phyloP scores from a whole-genome alignment of 768 basidiomycete species.

The Lanmaoa pseudosensibilis region DNA sequence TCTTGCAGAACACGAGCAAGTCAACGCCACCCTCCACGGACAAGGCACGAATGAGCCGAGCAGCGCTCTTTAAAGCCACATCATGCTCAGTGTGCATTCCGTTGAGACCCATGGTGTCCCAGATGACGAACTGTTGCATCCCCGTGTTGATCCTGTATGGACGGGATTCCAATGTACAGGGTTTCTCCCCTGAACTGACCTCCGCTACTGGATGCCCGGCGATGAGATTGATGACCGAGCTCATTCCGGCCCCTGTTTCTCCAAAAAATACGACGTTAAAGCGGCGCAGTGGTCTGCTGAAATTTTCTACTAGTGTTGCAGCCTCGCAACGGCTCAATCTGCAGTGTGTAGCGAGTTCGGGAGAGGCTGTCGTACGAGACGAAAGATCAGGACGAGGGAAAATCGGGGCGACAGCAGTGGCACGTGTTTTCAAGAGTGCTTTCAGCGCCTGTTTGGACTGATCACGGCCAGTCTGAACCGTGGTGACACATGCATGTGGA shows the following conservation, averaged over 20 bases:
- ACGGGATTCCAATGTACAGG: neutral
- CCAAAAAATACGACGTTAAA: slow-evolving; percentile 38
- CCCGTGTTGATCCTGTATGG: neutral
- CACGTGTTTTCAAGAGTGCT: too few relatives aligned
- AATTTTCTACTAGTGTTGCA: neutral
- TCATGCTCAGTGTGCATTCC: neutral
- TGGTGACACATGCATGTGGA: neutral
- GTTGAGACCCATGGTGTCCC: slow-evolving; percentile 5
- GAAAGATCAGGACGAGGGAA: too few relatives aligned
- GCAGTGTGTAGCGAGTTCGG: neutral
- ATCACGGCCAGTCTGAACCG: neutral
- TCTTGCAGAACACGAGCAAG: slow-evolving; percentile 36
- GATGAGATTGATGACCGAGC: slow-evolving; percentile 24
- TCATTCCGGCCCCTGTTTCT: slow-evolving; percentile 28
- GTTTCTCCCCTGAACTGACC: neutral
- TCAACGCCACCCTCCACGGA: slow-evolving; percentile 17
- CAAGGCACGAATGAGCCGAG: slow-evolving; percentile 27
- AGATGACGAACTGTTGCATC: neutral
- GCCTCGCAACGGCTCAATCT: neutral
- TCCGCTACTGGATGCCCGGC: neutral
- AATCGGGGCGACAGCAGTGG: too few relatives aligned
- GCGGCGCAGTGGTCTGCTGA: neutral
- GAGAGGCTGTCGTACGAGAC: too few relatives aligned
- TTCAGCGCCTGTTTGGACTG: too few relatives aligned
- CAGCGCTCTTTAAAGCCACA: slow-evolving; percentile 9